Percentiles rank a stretch among this genome's conserved stretches.
phyloP scores from a whole-genome alignment of 306 rosid species.

The Rubus parviflorus region DNA sequence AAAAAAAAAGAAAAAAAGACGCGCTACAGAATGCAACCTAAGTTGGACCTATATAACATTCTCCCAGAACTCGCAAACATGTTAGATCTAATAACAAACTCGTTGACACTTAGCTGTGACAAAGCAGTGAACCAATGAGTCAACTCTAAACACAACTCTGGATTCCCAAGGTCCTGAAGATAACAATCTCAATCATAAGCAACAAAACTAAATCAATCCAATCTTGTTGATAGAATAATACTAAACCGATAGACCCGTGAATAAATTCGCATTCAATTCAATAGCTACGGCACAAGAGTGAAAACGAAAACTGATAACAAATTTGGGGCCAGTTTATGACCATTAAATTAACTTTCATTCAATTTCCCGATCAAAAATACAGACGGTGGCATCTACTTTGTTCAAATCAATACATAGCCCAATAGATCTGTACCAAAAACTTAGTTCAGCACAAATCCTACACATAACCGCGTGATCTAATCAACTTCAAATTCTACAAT shows the following conservation, averaged over 20 bases:
- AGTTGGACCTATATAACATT: too few species aligned
- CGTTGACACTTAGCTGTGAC: not conserved
- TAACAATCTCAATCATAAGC: not conserved
- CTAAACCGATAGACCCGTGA: not conserved
- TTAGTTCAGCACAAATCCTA: conserved; percentile 13
- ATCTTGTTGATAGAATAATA: not conserved
- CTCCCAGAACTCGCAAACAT: not conserved
- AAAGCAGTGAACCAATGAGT: not conserved
- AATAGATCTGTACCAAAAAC: conserved; percentile 12
- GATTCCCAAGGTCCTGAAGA: not conserved
- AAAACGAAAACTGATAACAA: not conserved
- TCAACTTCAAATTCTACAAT: not conserved
- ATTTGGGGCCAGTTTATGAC: not conserved
- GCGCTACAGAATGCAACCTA: not conserved
- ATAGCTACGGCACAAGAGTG: not conserved
- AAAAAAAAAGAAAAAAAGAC: too few species aligned
- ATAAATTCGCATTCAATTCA: not conserved
- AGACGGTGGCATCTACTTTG: not conserved
- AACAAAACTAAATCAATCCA: not conserved
- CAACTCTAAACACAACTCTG: not conserved
- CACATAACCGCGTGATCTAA: conserved; percentile 15
- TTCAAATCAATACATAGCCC: not conserved
- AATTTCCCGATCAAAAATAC: not conserved
- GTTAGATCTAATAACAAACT: not conserved
- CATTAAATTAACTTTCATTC: not conserved